Evolutionary conservation across 2,329 filamentous ascomycete species (phyloP), one percentile per base, ranked within the genome.

Genomic region (Cryphonectria carpinicola): DNA sequence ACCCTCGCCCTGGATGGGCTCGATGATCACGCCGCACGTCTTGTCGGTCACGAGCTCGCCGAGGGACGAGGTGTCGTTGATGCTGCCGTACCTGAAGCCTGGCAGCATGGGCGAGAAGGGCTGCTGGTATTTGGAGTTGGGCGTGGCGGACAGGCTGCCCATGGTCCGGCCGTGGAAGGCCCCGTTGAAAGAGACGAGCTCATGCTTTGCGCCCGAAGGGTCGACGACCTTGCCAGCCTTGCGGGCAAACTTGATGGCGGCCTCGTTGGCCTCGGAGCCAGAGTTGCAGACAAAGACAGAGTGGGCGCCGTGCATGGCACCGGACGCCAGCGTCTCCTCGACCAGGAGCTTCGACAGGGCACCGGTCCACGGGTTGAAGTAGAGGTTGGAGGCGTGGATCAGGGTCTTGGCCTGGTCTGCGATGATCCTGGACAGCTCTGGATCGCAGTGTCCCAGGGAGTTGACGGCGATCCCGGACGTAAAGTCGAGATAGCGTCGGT

Each of bases 101-200:
- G 96, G 95, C 1, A 99, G 84, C 95, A 99, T 98, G 52, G 96
- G 96, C 19, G 93, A 86, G 79, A 99, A 99, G 0, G 96, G 96
- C 76, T 91, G 89, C 83, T 99, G 96, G 82, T 99, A 99, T 81
- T 99, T 99, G 25, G 94, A 93, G 83, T 98, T 99, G 64, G 95
- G 96, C 6, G 96, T 99, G 14, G 96, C 96, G n/a, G 93, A 97
- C 61, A 99, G 84, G 70, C 92, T 90, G 66, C 96, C 96, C 93
- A 98, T 97, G 22, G 96, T 98, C 71, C 96, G 92, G 76, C 96
- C 96, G 81, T 99, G 96, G 86, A 99, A 99, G 54, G 93, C 95
- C 76, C 92, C 91, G 76, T 93, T 84, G 85, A 98, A 99, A 22
- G 94, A 97, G 66, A 98, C 93, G 64, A 99, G 83, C 77, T 98